Evolutionary conservation across 805 yeast genomes (phyloP).

Genomic region (Barnettozyma salicaria): DNA sequence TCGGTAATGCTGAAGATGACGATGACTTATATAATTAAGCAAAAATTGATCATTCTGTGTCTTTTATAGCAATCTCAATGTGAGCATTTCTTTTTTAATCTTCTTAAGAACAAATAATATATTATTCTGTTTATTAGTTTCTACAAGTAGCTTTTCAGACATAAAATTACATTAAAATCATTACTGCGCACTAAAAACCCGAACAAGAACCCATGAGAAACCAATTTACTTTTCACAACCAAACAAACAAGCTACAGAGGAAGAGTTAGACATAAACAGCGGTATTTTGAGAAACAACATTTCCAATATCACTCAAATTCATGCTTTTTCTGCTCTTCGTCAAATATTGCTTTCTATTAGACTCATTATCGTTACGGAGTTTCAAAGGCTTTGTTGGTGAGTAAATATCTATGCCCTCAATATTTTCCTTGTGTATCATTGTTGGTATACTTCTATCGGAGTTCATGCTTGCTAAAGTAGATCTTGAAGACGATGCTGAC

Average conservation of each 20-base stretch:
- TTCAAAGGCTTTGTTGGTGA: conserved; percentile 19
- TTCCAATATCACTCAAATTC: conserved; percentile 7
- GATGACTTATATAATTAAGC: conserved; percentile 57
- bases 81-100: too few relatives aligned
- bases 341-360: conserved; percentile 9
- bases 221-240: conserved; percentile 2
- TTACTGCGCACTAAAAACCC: not conserved
- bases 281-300: conserved; percentile 1
- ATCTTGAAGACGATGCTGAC: conserved; percentile 36
- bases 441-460: conserved; percentile 15
- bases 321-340: conserved; percentile 12
- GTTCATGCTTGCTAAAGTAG: conserved; percentile 28
- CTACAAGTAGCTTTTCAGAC: not conserved
- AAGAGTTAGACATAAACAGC: not conserved
- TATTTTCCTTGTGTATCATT: conserved; percentile 3
- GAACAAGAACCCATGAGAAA: not conserved
- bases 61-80: not conserved
- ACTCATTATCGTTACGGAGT: conserved; percentile 20
- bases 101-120: too few relatives aligned
- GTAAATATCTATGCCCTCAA: conserved; percentile 9
- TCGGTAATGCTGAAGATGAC: conserved; percentile 54
- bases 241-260: not conserved
- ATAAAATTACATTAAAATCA: not conserved
- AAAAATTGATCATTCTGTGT: too few relatives aligned
- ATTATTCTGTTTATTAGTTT: too few relatives aligned